phyloP scores from a whole-genome alignment of 1,139 yeast species.

The Lodderomyces theae region DNA sequence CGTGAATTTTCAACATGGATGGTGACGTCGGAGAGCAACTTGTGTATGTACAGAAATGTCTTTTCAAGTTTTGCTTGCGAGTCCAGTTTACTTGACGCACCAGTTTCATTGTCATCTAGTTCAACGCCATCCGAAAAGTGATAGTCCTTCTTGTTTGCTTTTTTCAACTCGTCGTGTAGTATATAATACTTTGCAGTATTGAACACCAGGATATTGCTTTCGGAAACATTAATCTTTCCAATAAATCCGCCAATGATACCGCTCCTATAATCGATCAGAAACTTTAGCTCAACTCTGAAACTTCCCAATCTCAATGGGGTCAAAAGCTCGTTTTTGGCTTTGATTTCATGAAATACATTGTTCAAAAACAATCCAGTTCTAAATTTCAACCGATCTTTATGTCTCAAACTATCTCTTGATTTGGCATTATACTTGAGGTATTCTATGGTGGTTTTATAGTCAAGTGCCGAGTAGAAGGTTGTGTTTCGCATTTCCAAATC shows the following conservation, averaged over 20 bases:
- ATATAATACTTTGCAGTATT: conserved; percentile 16
- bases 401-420: conserved; percentile 24
- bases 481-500: conserved; percentile 30
- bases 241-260: conserved; percentile 19
- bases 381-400: conserved; percentile 20
- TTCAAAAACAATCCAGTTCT: conserved; percentile 18
- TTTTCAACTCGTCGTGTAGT: conserved; percentile 7
- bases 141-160: conserved; percentile 5
- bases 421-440: conserved; percentile 21
- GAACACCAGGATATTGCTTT: conserved; percentile 24
- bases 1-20: conserved; percentile 31
- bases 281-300: conserved; percentile 23
- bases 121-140: background rate
- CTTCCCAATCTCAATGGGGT: conserved; percentile 19
- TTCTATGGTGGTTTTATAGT: conserved; percentile 20
- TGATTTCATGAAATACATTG: conserved; percentile 12
- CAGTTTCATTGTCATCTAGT: background rate
- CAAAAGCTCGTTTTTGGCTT: conserved; percentile 6
- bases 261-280: conserved; percentile 19
- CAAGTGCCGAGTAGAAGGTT: conserved; percentile 13
- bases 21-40: conserved; percentile 20
- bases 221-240: conserved; percentile 12
- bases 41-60: conserved; percentile 11
- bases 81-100: background rate
- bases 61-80: conserved; percentile 11